A percentile compares a stretch with the other conserved stretches of the same genome.
Evolutionary conservation across 495 filamentous ascomycete species (phyloP).

Genomic region (Aspergillus saccharolyticus): DNA sequence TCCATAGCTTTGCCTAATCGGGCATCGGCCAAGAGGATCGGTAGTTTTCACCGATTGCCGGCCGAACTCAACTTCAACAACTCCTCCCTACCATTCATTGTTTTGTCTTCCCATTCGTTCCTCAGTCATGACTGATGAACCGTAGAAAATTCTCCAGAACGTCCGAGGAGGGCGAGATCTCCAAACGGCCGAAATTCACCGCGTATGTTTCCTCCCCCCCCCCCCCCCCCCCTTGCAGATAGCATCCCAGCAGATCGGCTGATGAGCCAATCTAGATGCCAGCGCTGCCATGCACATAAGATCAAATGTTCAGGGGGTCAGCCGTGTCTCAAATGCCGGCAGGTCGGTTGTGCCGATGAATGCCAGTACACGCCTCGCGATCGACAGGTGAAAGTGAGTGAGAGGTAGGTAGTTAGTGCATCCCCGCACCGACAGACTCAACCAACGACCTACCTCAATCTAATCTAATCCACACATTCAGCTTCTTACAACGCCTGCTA

Average conservation of each 20-base stretch:
- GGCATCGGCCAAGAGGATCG: background rate
- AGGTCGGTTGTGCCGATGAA: slow-evolving; percentile 34
- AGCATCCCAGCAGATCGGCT: slow-evolving; percentile 1
- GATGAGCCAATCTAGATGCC: slow-evolving; percentile 25
- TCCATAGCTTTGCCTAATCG: background rate
- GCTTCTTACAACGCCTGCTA: slow-evolving; percentile 35
- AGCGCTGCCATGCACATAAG: slow-evolving; percentile 43
- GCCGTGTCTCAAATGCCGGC: slow-evolving; percentile 37
- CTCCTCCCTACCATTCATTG: background rate
- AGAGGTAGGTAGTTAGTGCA: no score
- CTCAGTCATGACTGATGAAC: slow-evolving; percentile 17
- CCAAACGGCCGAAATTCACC: slow-evolving; percentile 35
- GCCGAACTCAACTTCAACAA: background rate
- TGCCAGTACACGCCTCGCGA: slow-evolving; percentile 37
- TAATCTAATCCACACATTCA: slow-evolving; percentile 7
- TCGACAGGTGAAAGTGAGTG: slow-evolving; percentile 42
- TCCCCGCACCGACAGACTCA: no score
- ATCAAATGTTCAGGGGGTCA: slow-evolving; percentile 44
- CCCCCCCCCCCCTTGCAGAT: background rate
- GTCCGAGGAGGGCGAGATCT: slow-evolving; percentile 10
- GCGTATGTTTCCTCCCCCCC: slow-evolving; percentile 24
- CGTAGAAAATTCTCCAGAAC: slow-evolving; percentile 9
- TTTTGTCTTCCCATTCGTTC: no score
- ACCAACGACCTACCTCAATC: no score
- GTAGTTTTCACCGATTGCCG: background rate